Evolutionary conservation across 2,329 filamentous ascomycete species (phyloP), one percentile per base, ranked within the genome.

Genomic region (Phialocephala sp.): DNA sequence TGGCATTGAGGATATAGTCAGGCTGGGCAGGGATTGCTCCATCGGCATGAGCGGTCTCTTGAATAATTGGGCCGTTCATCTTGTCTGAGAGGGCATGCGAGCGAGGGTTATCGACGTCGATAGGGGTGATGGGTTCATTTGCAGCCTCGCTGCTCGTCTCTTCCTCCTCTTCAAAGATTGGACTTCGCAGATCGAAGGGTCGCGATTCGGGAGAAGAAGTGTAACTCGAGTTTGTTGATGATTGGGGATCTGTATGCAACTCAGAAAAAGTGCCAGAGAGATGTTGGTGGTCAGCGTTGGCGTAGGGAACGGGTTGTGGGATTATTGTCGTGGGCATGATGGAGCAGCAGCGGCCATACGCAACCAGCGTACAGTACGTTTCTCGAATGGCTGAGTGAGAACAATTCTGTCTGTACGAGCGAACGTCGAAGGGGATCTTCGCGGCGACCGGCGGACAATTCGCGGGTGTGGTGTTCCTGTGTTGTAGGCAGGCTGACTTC

Each of bases 121-220:
- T 83, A 57, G 87, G 87, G 24, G 87, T 89, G 65, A 87, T 80
- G 54, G 87, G 87, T 69, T 89, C 87, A 77, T 85, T 84, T 63
- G 81, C 79, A 27, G 82, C 83, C 72, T 89, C 86, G 76, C 83
- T 87, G 68, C 84, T 83, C 9, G 85, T 87, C 74, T 89, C 87
- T 77, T 76, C 72, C 76, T 77, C 76, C 56, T 85, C 85, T 77
- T 88, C 85, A 60, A 82, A 80, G 67, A 88, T 87, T 62, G 85
- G 81, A 67, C 79, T 81, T 69, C 80, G 78, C 11, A 85, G 77
- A 60, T 86, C 84, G 70, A 82, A 80, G 60, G 83, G 79, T 69
- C 67, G 67, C 8, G 67, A 69, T 50, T 76, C 72, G 18, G 72
- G 71, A 1, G 73, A 73, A 0, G 70, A 72, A 27, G 66, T 64